Evolutionary conservation across 106 monocot genomes (phyloP), one percentile per base, ranked within the genome.

Genomic region (Apostasia ramifera): DNA sequence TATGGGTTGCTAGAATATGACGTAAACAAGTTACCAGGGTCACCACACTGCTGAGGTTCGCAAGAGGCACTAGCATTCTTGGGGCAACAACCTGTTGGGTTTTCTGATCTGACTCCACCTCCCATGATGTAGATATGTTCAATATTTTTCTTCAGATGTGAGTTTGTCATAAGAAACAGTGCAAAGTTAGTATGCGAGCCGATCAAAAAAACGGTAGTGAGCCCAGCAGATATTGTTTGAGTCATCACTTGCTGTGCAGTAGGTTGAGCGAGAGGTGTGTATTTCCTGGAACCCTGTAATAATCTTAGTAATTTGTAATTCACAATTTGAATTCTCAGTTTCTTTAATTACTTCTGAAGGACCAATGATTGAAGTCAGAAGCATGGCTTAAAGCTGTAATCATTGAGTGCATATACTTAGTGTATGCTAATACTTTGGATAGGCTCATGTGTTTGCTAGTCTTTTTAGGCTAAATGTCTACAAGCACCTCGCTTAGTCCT

Each of bases 101-200:
- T 88, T 40, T 77, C 78, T 3, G 91, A 85, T 49, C 82, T 91
- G 11, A 95, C 78, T 40, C 88, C 88, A 15, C 94, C 94, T 44
- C 94, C 94, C 94, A 95, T 95, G 57, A 91, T 59, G 71, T 83
- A 95, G 49, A 95, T 88, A 44, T 81, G 91, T 63, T 95, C 87
- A 9, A 95, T 74, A 53, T 95, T 95, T 79, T 71, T 86, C 74
- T 82, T 95, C 59, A 95, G 44, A 14, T 84, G 79, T 45, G 94
- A 88, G 70, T 95, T 79, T 2, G 74, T 71, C 94, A 95, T 88
- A 60, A 95, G 91, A 67, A 95, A 88, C 8, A 91, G 10, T 0
- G 91, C 94, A 38, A 95, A 67, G 60, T 95, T 95, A 2, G 94
- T 95, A 41, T 91, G 88, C 39, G 83, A 46, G 64, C 94, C 94